Base-by-base conservation (phyloP, 176 grass and related monocot genomes). In the Chrysopogon serrulatus region DNA sequence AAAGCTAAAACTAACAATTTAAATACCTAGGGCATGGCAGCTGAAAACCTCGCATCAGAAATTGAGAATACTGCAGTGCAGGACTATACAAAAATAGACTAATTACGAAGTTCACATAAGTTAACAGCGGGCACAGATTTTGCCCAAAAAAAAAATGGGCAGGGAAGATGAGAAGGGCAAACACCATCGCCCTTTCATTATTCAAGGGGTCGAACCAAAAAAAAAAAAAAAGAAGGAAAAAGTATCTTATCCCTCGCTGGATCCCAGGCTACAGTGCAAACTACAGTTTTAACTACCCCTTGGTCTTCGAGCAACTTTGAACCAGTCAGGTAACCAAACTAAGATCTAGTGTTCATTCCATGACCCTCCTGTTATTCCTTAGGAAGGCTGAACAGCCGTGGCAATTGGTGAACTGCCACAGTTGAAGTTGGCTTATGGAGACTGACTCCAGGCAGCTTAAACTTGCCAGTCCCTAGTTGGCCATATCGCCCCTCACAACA, bases 291-390 rank as follows among this genome's bases (percentile, higher is more conserved):
- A 47, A 53, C 34, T 68, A 68, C 37, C 31, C 56, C 56, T 26
- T 26, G 54, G 56, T 78, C 31, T 51, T 18, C 4, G 51, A 32
- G 48, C 76, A 81, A 65, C 71, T 86, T 82, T 43, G 26, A 36
- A 21, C 13, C 5, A 57, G 24, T 39, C 4, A 82, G 74, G 32
- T 61, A 63, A 63, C 56, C 27, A 53, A 64, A 42, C 53, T 47
- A 68, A 32, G n/a, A 83, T 67, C 23, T 47, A 12, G 23, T 42
- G 33, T 75, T 79, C 42, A 42, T n/a, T 66, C 36, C 14, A 73
- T 60, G 47, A 18, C 76, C 49, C 37, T 62, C 39, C 2, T 1
- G 6, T 88, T 86, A 89, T 79, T 80, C 26, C 42, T 59, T 82
- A 56, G 40, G 26, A 32, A 54, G 35, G 41, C 32, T 48, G 63